Base-by-base conservation (phyloP, 148 eudicot species). In the Camellia granthamiana region DNA sequence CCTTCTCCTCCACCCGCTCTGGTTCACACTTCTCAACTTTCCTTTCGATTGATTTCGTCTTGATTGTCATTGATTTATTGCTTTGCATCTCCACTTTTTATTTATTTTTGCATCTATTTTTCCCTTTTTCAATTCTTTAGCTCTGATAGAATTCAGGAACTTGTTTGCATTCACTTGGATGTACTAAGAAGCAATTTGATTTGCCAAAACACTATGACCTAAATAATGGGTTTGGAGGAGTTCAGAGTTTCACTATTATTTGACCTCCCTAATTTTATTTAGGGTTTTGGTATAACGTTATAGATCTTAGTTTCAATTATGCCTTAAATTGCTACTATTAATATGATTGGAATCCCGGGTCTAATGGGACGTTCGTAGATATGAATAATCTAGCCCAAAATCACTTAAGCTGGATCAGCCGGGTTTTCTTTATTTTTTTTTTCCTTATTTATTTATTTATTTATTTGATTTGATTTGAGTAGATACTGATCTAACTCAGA, bases 1-100 rank as follows among this genome's bases (percentile, higher is more conserved):
- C 97, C 99, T 76, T 88, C 97, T n/a, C 97, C 98, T 74, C 85
- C 89, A n/a, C 90, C 99, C 49, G 90, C 97, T 79, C 69, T 93
- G 91, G 99, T 95, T 69, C 8, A 4, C 19, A 0, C 14, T 72
- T 3, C 15, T 6, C 16, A 3, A 47, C 3, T 79, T 70, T 52
- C 9, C 5, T 44, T 67, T 43, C 4, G 51, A 41, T 19, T 73
- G 46, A 43, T 75, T 12, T 70, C 43, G 72, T 64, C 16, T 58
- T 15, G 14, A 58, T 3, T 69, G 58, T 43, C 60, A 38, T 43
- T 55, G 62, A 19, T 23, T 51, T 6, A 10, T 21, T 38, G 18
- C 1, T 13, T 1, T 43, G 16, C 30, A 12, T 75, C 55, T 0
- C 9, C 15, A 21, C 3, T 21, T 55, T 73, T 30, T 7, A 3